Evolutionary conservation across 352 stramenopile species (phyloP), one percentile per base, ranked within the genome.

Genomic region (Aphanomyces invadans): DNA sequence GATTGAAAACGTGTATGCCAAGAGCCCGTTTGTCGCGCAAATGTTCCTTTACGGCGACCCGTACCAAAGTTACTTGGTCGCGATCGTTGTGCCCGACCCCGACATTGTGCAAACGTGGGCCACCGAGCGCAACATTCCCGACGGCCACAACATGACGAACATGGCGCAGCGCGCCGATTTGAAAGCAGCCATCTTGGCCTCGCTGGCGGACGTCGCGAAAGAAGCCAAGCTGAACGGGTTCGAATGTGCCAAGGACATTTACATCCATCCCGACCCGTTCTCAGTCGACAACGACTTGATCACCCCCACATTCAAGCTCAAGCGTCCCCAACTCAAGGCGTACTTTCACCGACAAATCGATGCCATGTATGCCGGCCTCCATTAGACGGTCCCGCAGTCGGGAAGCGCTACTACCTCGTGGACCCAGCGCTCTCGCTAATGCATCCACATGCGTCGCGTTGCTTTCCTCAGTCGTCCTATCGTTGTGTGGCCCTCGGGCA

Each of bases 251-350:
- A 94, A 88, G 44, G 87, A 90, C 51, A 81, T 98, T 33, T 81
- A 97, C 63, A 73, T 98, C 53, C 85, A 97, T 66, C 73, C 89
- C 23, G 86, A 97, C 26, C 76, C 86, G 4, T 98, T 98, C 71
- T 86, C 81, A 0, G 81, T 97, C 25, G 91, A 98, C 21, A 98
- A 98, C 77, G 92, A 86, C 59, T 78, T 98, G 48, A 73, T 98
- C 26, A 98, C 96, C n/a, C 95, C 96, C 9, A 98, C 96, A 2
- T 97, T 98, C 77, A 99, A 99, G 71, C 80, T 98, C 62, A 98
- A 97, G 68, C 80, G 96, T 15, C 71, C 55, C 12, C 81, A 90
- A 38, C 79, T 77, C 26, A 76, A 88, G 59, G 77, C 74, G 46
- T 59, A 62, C 42, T 90, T 90, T 62, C 79, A 88, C 60, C 77